These are phyloP conservation scores for Volutella citrinella DNA, from an alignment of 2,329 filamentous ascomycete genomes.

Conservation along the genomic window DNA sequence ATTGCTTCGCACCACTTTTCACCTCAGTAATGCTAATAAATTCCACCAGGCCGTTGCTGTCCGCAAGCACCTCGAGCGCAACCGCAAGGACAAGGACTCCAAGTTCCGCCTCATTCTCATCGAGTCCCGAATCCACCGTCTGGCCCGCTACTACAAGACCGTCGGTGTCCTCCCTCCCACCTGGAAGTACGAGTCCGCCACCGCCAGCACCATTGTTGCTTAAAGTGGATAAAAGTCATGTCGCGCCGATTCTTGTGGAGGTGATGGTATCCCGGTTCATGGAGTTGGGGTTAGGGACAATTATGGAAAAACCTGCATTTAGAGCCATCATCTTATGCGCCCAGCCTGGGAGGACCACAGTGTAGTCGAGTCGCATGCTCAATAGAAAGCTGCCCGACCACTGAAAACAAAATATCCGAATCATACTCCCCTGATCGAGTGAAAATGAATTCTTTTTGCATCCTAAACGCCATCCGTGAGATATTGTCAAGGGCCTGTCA, in stretches of 20 bases:
- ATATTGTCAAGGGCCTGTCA: slow-evolving; percentile 10
- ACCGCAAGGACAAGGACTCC: slow-evolving; percentile 99
- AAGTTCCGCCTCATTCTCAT: slow-evolving; percentile 99
- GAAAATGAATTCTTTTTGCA: slow-evolving; percentile 17
- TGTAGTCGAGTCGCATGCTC: slow-evolving; percentile 30
- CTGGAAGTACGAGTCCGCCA: slow-evolving; percentile 99
- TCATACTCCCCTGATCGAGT: slow-evolving; percentile 22
- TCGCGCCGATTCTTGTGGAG: slow-evolving; percentile 22
- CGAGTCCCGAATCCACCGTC: slow-evolving; percentile 99
- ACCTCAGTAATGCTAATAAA: slow-evolving; percentile 1
- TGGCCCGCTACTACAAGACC: slow-evolving; percentile 99
- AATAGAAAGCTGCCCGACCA: slow-evolving; percentile 34
- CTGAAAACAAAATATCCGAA: slow-evolving; percentile 27
- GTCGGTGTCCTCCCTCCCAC: slow-evolving; percentile 80
- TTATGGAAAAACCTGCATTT: slow-evolving; percentile 43
- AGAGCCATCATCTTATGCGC: slow-evolving; percentile 41
- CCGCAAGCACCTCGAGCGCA: slow-evolving; percentile 99
- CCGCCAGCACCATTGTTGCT: slow-evolving; percentile 89
- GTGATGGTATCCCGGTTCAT: slow-evolving; percentile 37
- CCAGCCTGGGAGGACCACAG: slow-evolving; percentile 31
- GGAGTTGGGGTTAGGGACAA: slow-evolving; percentile 45
- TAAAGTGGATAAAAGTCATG: slow-evolving; percentile 49
- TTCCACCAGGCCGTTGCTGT: slow-evolving; percentile 80
- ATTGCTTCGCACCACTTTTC: slow-evolving; percentile 19
- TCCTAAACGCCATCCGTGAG: slow-evolving; percentile 24